Conservation (phyloP, 768 basidiomycete species). For the Termitomyces eurrhizus region DNA sequence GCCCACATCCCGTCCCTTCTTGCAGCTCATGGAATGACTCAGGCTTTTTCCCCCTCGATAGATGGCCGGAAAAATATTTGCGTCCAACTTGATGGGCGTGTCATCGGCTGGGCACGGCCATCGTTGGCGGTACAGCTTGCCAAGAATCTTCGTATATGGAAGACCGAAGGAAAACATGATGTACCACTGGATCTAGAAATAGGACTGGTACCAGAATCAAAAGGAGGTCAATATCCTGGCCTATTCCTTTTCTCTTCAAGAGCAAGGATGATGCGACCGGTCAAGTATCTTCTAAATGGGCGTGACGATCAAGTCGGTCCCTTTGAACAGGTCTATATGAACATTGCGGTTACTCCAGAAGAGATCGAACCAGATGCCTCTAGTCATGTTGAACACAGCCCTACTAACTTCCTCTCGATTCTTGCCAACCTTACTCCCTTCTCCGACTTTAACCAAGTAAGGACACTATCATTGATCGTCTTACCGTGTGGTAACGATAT, state of each 20-base stretch:
- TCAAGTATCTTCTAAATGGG: constrained; percentile 85
- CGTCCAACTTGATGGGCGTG: constrained; percentile 91
- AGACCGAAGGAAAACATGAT: constrained; percentile 80
- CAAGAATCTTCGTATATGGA: constrained; percentile 86
- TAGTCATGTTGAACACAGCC: constrained; percentile 90
- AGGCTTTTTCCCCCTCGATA: constrained; percentile 73
- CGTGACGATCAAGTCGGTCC: constrained; percentile 87
- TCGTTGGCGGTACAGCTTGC: constrained; percentile 75
- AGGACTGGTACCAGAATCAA: constrained; percentile 81
- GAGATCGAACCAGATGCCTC: constrained; percentile 77
- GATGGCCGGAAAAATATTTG: constrained; percentile 81
- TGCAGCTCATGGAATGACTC: constrained; percentile 90
- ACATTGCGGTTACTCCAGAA: constrained; percentile 87
- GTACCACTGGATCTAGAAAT: constrained; percentile 95
- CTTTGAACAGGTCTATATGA: constrained; percentile 99
- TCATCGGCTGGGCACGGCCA: constrained; percentile 91
- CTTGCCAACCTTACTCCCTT: constrained; percentile 98
- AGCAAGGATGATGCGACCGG: constrained; percentile 97
- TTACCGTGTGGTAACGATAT: constrained; percentile 7
- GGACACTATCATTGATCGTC: constrained; percentile 21
- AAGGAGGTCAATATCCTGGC: constrained; percentile 96
- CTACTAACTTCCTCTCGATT: constrained; percentile 95
- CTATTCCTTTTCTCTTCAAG: constrained; percentile 86
- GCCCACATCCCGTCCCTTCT: constrained; percentile 81
- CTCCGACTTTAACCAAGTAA: constrained; percentile 97